Evolutionary conservation across 2,329 filamentous ascomycete genomes (phyloP), one percentile per base, ranked within the genome.

Genomic region (Botrytis fragariae): DNA sequence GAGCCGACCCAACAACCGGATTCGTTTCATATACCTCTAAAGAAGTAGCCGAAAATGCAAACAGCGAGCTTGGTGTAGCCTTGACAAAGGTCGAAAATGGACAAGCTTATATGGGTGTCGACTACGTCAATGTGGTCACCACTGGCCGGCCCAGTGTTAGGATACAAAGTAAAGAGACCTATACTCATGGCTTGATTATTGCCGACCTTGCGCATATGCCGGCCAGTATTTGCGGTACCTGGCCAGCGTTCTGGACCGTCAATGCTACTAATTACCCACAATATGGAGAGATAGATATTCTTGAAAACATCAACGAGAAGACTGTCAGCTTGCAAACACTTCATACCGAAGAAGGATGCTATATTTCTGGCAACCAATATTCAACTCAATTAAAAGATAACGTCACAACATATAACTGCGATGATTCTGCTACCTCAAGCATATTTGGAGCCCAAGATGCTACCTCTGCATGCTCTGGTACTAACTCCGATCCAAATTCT

Each of bases 191-290:
- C 0, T 85, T 94, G 14, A 88, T 93, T 76, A 89, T 94, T 67
- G 84, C 91, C 37, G 94, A 67, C 87, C 91, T 37, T 82, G 94
- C 37, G 88, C 90, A 73, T 91, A 90, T 81, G 90, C 88, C 73
- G 84, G 87, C 69, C 81, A 84, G 5, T 94, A 93, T 77, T 93
- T 94, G 89, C 76, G 92, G 92, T 37, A 86, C 88, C 39, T 94
- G 92, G 89, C 88, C 88, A 42, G 72, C 92, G 89, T 81, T 90
- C 87, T 73, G 85, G 87, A 70, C 81, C 83, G 4, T 94, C 93
- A 77, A 93, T 94, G 89, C 92, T 92, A 1, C 65, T 86, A 85
- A 89, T 51, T 72, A 72, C 16, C 71, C 71, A 37, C n/a, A 14
- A 6, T 84, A 85, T 45, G 91, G 91, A 74, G 91, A 93, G 79